Base-by-base conservation (phyloP, 2,329 filamentous ascomycete species). In the Herpotrichia juniperi region DNA sequence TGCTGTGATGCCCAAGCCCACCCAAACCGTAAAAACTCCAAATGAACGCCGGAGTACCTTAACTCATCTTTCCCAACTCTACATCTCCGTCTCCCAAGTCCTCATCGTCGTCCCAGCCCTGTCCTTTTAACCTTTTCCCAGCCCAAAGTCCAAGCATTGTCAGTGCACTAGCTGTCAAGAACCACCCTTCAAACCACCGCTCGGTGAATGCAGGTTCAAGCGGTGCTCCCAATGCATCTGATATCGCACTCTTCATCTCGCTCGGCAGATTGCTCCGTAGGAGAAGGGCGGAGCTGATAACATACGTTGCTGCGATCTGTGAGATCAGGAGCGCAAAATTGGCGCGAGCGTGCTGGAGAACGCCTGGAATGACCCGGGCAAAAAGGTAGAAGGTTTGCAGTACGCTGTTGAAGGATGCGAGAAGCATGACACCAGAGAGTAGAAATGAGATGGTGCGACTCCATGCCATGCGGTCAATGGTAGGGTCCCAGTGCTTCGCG, bases 111-210 rank as follows among this genome's bases (percentile, higher is more conserved):
- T 73, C 70, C 70, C 71, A 74, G 8, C 66, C 70, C 19, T 51
- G 49, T 1, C 69, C 66, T 81, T 63, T 82, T 76, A 67, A 85
- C 82, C 62, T 86, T 83, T 85, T 81, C 0, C 89, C 88, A 3
- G 92, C 69, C 81, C 88, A 90, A 19, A 96, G 86, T 0, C 89
- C 90, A n/a, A 83, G 66, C 1, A 81, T 86, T 1, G 91, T 94
- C 11, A 82, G 66, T 0, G 79, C 76, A 56, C 87, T 88, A 4
- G 88, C 87, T 2, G 86, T 69, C 50, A 96, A 73, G 71, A 96
- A 96, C 87, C 91, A 93, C 7, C 85, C 87, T 71, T 96, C 91
- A 62, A 96, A 96, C 91, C 91, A 96, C 25, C 84, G 81, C 64
- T 96, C 87, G 4, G 90, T 88, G 63, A 90, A 91, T 0, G 79